phyloP scores from a whole-genome alignment of 495 filamentous ascomycete species.

The Neurospora sp. region DNA sequence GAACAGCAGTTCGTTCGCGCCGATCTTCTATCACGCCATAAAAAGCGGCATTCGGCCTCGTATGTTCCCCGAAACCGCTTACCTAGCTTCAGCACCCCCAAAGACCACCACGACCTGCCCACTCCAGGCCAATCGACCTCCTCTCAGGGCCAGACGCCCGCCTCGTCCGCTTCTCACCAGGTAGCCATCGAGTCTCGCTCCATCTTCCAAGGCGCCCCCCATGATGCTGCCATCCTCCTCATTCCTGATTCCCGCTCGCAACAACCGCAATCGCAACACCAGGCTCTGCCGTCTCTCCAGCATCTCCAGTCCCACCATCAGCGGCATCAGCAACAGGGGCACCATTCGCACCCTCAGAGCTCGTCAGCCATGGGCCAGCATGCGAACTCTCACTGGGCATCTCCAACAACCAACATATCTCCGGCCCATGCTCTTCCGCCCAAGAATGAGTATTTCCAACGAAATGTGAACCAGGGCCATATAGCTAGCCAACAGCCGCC shows the following conservation, averaged over 20 bases:
- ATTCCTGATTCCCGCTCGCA: slow-evolving; percentile 28
- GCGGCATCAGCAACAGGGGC: not conserved
- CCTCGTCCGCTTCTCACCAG: slow-evolving; percentile 5
- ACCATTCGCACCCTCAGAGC: not conserved
- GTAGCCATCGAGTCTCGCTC: slow-evolving; percentile 23
- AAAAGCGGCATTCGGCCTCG: slow-evolving; percentile 83
- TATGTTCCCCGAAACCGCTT: slow-evolving; percentile 87
- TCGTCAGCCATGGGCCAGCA: not conserved
- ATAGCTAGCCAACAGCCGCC: slow-evolving; percentile 17
- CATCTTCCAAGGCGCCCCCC: slow-evolving; percentile 30
- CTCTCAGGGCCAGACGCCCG: slow-evolving; percentile 13
- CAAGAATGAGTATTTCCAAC: not conserved
- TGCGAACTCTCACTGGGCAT: not conserved
- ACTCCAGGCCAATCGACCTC: slow-evolving; percentile 9
- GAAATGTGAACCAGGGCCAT: not conserved
- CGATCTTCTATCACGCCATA: slow-evolving; percentile 82
- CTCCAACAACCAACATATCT: not conserved
- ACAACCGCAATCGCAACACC: slow-evolving; percentile 13
- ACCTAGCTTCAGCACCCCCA: slow-evolving; percentile 53
- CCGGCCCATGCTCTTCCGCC: not conserved
- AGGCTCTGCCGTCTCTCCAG: slow-evolving; percentile 8
- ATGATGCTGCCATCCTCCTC: slow-evolving; percentile 37
- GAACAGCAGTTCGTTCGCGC: slow-evolving; percentile 84
- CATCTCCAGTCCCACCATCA: not conserved
- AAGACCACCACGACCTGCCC: slow-evolving; percentile 20